Evolutionary conservation across 2,329 filamentous ascomycete species (phyloP).

Genomic region (Tolypocladium sp.): DNA sequence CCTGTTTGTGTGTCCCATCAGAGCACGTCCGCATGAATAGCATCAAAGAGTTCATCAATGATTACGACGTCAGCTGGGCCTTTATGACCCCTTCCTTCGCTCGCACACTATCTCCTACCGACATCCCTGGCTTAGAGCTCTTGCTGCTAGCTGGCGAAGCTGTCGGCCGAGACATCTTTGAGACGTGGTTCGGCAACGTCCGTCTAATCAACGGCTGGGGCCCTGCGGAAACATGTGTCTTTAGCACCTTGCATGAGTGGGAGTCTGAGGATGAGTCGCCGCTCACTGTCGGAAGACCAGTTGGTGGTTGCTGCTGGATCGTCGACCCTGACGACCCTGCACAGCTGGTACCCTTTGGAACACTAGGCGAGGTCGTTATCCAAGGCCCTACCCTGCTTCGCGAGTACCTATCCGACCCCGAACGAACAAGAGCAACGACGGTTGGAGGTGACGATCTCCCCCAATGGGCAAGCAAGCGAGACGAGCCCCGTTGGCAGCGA

Average conservation of each 20-base stretch:
- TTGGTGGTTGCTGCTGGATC: constrained; percentile 2
- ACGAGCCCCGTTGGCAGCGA: no score
- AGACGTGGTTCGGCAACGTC: constrained; percentile 3
- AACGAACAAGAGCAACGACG: neutral
- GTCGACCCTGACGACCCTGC: neutral
- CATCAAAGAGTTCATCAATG: constrained; percentile 1
- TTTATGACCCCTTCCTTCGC: constrained; percentile 4
- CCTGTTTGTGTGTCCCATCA: neutral
- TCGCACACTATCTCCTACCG: neutral
- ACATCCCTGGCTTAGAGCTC: constrained; percentile 1
- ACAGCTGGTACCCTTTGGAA: constrained; percentile 1
- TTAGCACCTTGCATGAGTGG: constrained; percentile 1
- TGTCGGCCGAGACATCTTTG: neutral
- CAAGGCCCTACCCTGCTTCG: constrained; percentile 5
- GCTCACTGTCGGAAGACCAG: constrained; percentile 1
- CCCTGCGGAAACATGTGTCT: constrained; percentile 3
- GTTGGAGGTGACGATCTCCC: no score
- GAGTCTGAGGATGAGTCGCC: neutral
- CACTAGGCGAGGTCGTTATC: constrained; percentile 4
- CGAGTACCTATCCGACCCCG: constrained; percentile 2
- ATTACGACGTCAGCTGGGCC: constrained; percentile 1
- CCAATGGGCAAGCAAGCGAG: no score
- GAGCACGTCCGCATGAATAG: constrained; percentile 1
- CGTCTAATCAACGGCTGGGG: constrained; percentile 8
- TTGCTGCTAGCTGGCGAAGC: constrained; percentile 4